Evolutionary conservation across 1,284 basidiomycete genomes (phyloP).

Genomic region (Trichosporon asahii): DNA sequence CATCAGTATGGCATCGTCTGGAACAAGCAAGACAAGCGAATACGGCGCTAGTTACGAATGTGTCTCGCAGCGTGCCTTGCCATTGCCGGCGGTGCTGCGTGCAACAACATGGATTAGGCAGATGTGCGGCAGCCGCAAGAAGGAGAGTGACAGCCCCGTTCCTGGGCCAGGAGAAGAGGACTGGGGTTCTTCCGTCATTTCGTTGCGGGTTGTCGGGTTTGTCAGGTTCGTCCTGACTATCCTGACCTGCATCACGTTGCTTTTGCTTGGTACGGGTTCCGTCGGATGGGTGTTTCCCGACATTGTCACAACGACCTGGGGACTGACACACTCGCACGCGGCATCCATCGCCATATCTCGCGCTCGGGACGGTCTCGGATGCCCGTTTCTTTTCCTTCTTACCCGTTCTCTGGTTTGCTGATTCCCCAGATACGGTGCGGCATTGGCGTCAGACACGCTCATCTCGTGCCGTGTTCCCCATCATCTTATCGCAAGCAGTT

Average conservation of each 20-base stretch:
- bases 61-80: background rate
- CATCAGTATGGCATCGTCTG: background rate
- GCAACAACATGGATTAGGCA: too few species aligned
- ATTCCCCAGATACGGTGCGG: background rate
- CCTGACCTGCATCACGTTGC: too few species aligned
- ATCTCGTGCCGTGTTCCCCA: background rate
- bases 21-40: background rate
- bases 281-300: background rate
- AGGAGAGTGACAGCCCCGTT: background rate
- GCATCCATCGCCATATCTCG: background rate
- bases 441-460: background rate
- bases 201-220: background rate
- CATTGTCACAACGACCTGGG: background rate
- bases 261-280: background rate
- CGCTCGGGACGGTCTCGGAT: background rate
- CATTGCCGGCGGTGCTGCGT: background rate
- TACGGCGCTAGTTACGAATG: background rate
- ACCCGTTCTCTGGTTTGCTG: background rate
- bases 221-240: background rate
- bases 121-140: background rate
- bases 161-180: background rate
- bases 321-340: background rate
- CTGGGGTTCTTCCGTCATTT: background rate
- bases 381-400: conserved; percentile 1
- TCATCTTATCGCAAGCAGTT: background rate